Conservation (phyloP, 345 rosid genomes). For the Gossypium stocksii region DNA sequence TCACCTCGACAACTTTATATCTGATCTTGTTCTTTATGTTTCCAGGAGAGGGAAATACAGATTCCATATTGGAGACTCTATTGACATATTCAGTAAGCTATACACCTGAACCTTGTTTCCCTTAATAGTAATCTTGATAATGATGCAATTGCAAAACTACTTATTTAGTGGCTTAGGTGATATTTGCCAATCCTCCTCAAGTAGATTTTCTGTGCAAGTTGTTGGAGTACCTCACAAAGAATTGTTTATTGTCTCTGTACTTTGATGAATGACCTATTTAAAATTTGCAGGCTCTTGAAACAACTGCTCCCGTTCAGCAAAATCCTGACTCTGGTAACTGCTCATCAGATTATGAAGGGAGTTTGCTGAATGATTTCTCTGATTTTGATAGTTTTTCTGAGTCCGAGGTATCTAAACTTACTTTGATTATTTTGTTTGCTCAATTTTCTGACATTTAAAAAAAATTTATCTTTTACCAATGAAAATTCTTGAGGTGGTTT, state of each 20-base stretch:
- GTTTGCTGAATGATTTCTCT: conserved; percentile 44
- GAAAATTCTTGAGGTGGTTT: neutral
- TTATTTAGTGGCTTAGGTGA: neutral
- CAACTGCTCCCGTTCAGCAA: conserved; percentile 36
- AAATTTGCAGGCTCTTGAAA: conserved; percentile 51
- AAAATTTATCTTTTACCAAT: neutral
- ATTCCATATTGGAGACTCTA: conserved; percentile 43
- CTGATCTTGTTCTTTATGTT: neutral
- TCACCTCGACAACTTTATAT: neutral
- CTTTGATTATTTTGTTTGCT: neutral
- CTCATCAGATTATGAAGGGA: conserved; percentile 49
- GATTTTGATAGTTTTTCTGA: conserved; percentile 44
- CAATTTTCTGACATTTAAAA: neutral
- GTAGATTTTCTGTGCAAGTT: neutral
- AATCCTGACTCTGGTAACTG: conserved; percentile 32
- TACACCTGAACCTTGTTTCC: neutral
- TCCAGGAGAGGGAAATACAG: conserved; percentile 55
- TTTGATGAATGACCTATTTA: neutral
- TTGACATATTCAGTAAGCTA: neutral
- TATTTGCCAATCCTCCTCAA: neutral
- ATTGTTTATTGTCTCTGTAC: neutral
- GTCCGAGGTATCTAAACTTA: conserved; percentile 47
- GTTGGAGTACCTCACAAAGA: neutral
- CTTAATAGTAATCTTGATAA: neutral
- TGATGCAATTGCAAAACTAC: neutral